phyloP scores from a whole-genome alignment of 371 early-diverging fungal genomes.

The Cokeromyces recurvatus region DNA sequence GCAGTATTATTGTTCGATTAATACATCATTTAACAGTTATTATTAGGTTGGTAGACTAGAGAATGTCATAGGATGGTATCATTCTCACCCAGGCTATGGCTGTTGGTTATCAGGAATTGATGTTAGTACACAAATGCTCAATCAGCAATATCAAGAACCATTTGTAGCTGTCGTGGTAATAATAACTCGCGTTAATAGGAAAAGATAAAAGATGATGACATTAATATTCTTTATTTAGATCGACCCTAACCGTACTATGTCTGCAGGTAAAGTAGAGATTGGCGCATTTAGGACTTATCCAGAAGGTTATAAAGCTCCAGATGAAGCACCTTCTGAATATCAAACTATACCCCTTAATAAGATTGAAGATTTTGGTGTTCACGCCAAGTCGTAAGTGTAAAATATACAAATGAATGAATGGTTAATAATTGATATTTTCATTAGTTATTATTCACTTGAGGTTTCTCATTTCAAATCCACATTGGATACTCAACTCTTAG shows the following conservation, averaged over 20 bases:
- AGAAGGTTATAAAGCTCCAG: conserved; percentile 75
- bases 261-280: conserved; percentile 95
- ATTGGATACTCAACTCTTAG: conserved; percentile 80
- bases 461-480: conserved; percentile 92
- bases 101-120: conserved; percentile 99
- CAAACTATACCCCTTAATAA: conserved; percentile 89
- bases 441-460: conserved; percentile 83
- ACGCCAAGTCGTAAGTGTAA: conserved; percentile 70
- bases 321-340: conserved; percentile 71
- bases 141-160: conserved; percentile 95
- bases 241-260: conserved; percentile 95
- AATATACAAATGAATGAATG: too few species aligned
- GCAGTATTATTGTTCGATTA: background rate
- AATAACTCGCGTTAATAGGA: too few species aligned
- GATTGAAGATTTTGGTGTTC: conserved; percentile 97
- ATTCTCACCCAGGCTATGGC: conserved; percentile 97
- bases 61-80: conserved; percentile 98
- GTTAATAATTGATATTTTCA: too few species aligned
- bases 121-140: conserved; percentile 91
- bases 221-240: conserved; percentile 47
- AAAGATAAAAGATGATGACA: background rate
- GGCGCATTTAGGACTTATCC: conserved; percentile 98
- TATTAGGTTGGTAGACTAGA: conserved; percentile 85
- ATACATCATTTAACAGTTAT: too few species aligned
- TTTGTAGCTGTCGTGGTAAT: conserved; percentile 91